A percentile compares a stretch with the other conserved stretches of the same genome.
Conservation (phyloP, 768 basidiomycete species). For the Leccinum subtestaceum region DNA sequence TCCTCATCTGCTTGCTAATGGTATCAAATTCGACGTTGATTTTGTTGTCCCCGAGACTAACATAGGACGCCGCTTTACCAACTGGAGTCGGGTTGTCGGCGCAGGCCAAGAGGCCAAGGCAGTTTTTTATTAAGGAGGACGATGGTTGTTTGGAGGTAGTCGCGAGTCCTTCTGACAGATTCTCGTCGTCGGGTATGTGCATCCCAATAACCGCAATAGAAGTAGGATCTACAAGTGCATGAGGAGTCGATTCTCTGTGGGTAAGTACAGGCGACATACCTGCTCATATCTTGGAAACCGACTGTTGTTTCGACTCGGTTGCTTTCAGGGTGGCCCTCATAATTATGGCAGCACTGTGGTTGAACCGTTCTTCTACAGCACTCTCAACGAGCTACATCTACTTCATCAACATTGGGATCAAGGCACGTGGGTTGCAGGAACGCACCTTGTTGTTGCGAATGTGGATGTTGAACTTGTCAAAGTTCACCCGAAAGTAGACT, state of each 20-base stretch:
- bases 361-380: slow-evolving; percentile 78
- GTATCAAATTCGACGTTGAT: no score
- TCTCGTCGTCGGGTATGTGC: no score
- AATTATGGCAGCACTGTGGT: slow-evolving; percentile 67
- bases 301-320: slow-evolving; percentile 62
- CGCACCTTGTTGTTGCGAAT: slow-evolving; percentile 78
- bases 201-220: no score
- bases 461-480: slow-evolving; percentile 75
- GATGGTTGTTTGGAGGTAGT: no score
- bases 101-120: no score
- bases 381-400: slow-evolving; percentile 67
- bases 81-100: no score
- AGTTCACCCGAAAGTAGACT: slow-evolving; percentile 84
- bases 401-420: slow-evolving; percentile 12
- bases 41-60: no score
- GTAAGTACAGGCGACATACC: slow-evolving; percentile 37
- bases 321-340: slow-evolving; percentile 69
- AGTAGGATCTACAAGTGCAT: no score
- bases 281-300: slow-evolving; percentile 59
- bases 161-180: no score
- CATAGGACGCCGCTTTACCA: no score
- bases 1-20: slow-evolving; percentile 43
- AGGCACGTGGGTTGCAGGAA: background rate
- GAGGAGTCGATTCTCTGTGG: slow-evolving; percentile 25
- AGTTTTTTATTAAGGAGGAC: no score